Percentiles rank a stretch among this genome's conserved stretches.
These are phyloP conservation scores for Neurospora sp. DNA, from an alignment of 2,329 filamentous ascomycete genomes.

Conservation along the genomic window DNA sequence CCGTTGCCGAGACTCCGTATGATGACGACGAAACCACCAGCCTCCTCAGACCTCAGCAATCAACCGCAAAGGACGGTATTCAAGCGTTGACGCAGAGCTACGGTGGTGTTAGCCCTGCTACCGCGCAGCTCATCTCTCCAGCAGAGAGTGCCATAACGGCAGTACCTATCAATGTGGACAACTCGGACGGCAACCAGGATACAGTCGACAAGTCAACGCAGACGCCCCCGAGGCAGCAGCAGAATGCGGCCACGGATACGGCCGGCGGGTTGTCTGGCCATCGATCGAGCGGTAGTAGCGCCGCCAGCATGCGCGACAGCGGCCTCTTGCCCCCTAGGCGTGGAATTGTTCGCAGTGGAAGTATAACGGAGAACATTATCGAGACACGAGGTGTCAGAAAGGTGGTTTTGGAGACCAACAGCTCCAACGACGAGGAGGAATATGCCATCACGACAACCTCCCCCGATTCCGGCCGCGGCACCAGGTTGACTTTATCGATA, in stretches of 20 bases:
- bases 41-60: conserved; percentile 35
- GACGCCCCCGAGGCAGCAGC: background rate
- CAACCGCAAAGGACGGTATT: conserved; percentile 55
- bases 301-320: conserved; percentile 7
- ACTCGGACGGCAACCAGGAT: conserved; percentile 17
- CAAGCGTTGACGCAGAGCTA: conserved; percentile 49
- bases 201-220: background rate
- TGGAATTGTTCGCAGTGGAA: conserved; percentile 56
- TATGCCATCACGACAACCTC: conserved; percentile 8
- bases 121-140: conserved; percentile 13
- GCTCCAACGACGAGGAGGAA: conserved; percentile 26
- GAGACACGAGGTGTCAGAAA: conserved; percentile 67
- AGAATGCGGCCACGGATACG: conserved; percentile 4
- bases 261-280: background rate
- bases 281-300: conserved; percentile 15
- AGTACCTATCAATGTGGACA: background rate
- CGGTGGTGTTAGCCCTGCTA: conserved; percentile 30
- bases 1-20: conserved; percentile 5
- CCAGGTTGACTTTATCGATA: background rate
- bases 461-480: conserved; percentile 3
- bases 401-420: conserved; percentile 48
- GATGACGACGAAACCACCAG: conserved; percentile 31
- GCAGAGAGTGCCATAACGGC: conserved; percentile 16
- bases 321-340: conserved; percentile 12
- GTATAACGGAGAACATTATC: conserved; percentile 70